Evolutionary conservation across 305 asterid species (phyloP).

Genomic region (Solanum hybrid): DNA sequence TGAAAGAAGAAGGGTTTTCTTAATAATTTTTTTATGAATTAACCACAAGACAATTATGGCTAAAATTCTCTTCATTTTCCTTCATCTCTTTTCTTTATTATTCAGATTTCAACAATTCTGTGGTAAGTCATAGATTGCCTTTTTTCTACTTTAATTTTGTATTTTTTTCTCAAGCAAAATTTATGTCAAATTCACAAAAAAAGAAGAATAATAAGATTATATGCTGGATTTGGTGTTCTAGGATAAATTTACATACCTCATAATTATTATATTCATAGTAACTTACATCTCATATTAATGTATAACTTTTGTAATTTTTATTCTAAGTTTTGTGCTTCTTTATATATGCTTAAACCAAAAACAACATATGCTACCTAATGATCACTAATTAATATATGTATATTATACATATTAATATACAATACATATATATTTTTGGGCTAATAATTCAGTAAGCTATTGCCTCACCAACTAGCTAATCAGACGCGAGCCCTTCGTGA

Average conservation of each 20-base stretch:
- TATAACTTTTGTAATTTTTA: background rate
- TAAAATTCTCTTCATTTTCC: background rate
- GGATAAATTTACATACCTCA: background rate
- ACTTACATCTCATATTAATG: background rate
- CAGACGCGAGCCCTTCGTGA: rapidly evolving
- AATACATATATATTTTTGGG: too few species aligned
- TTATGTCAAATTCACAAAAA: background rate
- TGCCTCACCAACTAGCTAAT: background rate
- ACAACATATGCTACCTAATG: background rate
- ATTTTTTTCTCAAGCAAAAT: background rate
- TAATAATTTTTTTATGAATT: background rate
- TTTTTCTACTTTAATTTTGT: background rate
- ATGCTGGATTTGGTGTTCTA: background rate
- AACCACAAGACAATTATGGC: background rate
- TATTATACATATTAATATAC: too few species aligned
- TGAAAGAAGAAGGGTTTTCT: background rate
- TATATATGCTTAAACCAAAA: background rate
- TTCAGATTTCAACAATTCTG: background rate
- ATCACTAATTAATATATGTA: background rate
- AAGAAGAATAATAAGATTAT: background rate
- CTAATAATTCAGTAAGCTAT: too few species aligned
- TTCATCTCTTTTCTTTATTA: background rate
- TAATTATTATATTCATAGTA: background rate
- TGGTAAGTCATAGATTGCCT: background rate
- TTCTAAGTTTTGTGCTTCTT: background rate